Evolutionary conservation across 306 rosid species (phyloP).

Genomic region (Mimosa bimucronata): DNA sequence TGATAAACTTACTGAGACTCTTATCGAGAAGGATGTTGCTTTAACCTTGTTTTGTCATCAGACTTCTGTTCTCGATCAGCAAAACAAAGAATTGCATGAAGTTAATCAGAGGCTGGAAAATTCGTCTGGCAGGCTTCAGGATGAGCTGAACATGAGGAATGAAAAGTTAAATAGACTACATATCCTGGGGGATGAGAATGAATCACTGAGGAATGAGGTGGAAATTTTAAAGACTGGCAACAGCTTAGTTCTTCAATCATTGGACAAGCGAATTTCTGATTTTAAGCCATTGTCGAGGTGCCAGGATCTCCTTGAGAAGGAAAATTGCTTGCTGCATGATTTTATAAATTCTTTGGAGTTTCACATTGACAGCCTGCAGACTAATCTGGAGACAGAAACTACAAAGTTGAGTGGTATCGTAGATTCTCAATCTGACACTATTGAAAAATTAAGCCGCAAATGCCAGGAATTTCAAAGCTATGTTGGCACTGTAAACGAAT

Average conservation of each 20-base stretch:
- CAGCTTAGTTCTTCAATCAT: constrained; percentile 32
- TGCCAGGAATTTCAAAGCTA: constrained; percentile 42
- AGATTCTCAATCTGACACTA: constrained; percentile 43
- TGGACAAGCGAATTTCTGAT: constrained; percentile 41
- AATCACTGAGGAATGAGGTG: constrained; percentile 41
- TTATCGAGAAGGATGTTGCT: constrained; percentile 51
- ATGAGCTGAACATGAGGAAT: constrained; percentile 50
- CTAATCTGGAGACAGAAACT: constrained; percentile 44
- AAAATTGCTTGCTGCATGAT: constrained; percentile 45
- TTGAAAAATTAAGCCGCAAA: constrained; percentile 41
- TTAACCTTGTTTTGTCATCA: constrained; percentile 47
- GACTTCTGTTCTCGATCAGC: constrained; percentile 51
- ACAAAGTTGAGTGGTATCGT: constrained; percentile 43
- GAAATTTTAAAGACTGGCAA: constrained; percentile 39
- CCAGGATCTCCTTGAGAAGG: constrained; percentile 37
- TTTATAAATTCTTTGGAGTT: constrained; percentile 39
- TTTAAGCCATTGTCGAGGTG: constrained; percentile 39
- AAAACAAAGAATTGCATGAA: constrained; percentile 48
- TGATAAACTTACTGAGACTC: constrained; percentile 43
- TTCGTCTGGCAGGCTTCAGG: constrained; percentile 47
- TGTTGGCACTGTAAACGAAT: constrained; percentile 13
- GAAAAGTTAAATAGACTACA: constrained; percentile 54
- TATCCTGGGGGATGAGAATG: constrained; percentile 48
- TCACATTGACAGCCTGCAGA: constrained; percentile 35
- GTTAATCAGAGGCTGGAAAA: constrained; percentile 41